Percentiles rank a stretch among this genome's conserved stretches.
phyloP scores from a whole-genome alignment of 2,329 filamentous ascomycete species.

The Phialocephala sp. region DNA sequence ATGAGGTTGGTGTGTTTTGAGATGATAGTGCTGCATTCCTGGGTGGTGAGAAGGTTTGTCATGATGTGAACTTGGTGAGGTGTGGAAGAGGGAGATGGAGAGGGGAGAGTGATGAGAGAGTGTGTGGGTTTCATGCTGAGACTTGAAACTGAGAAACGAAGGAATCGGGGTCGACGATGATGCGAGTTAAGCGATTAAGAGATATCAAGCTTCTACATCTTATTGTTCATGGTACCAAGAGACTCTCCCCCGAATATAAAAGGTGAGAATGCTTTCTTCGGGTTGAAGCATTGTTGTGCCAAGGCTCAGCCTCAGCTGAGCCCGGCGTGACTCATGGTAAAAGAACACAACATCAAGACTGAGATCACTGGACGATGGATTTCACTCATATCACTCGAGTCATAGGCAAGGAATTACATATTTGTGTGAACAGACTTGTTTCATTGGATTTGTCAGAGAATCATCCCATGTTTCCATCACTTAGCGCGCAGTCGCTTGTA shows the following conservation, averaged over 20 bases:
- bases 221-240: too few species aligned
- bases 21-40: constrained; percentile 15
- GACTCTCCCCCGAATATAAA: neutral
- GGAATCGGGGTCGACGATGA: too few species aligned
- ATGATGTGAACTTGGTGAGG: neutral
- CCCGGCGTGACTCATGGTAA: neutral
- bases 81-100: neutral
- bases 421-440: constrained; percentile 17
- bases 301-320: neutral
- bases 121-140: neutral
- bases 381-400: neutral
- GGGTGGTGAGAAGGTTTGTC: neutral
- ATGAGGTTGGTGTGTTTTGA: constrained; percentile 8
- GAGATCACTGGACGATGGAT: neutral
- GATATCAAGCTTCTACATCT: neutral
- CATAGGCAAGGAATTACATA: neutral
- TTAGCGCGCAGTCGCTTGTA: constrained; percentile 24
- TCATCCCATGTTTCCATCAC: constrained; percentile 24
- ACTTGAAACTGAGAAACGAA: too few species aligned
- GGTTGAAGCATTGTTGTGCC: neutral
- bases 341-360: too few species aligned
- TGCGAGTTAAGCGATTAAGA: too few species aligned
- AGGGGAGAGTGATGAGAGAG: neutral
- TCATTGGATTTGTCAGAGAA: constrained; percentile 14
- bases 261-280: neutral